These are phyloP conservation scores for Candida michaelii DNA, from an alignment of 805 yeast species.

Conservation along the genomic window DNA sequence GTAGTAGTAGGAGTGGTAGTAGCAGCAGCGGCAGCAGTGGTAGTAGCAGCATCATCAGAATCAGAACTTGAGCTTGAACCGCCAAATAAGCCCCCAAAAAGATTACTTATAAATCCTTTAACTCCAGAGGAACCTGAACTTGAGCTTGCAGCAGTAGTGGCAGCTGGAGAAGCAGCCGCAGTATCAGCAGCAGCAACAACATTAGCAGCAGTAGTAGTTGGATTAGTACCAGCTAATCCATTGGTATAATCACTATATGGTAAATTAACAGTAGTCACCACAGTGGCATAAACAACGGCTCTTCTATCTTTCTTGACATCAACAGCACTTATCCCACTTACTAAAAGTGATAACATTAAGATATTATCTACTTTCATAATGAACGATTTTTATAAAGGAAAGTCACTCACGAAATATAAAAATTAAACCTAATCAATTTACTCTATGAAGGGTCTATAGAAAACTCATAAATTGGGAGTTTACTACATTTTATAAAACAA, in stretches of 20 bases:
- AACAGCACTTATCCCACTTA: constrained; percentile 2
- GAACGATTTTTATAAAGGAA: constrained; percentile 3
- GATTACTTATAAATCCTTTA: constrained; percentile 11
- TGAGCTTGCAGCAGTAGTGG: constrained; percentile 3
- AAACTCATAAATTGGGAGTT: neutral
- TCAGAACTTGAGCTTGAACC: constrained; percentile 16
- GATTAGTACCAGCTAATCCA: constrained; percentile 9
- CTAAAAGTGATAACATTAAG: constrained; percentile 7
- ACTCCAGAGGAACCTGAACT: constrained; percentile 1
- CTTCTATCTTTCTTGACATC: neutral
- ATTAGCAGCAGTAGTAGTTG: constrained; percentile 1
- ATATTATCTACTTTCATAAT: constrained; percentile 8
- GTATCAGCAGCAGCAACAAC: constrained; percentile 6
- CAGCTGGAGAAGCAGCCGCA: constrained; percentile 1
- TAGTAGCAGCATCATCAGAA: too few species aligned
- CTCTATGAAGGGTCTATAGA: neutral
- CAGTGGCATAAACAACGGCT: constrained; percentile 9
- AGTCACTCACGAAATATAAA: constrained; percentile 2
- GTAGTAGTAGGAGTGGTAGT: constrained; percentile 8
- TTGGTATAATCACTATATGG: constrained; percentile 10
- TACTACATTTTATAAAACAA: constrained; percentile 1
- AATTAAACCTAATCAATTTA: neutral
- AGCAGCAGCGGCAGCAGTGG: constrained; percentile 10
- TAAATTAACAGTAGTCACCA: constrained; percentile 14
- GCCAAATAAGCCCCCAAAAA: constrained; percentile 9